phyloP scores from a whole-genome alignment of 139 green algal species.

The Closterium sp. region DNA sequence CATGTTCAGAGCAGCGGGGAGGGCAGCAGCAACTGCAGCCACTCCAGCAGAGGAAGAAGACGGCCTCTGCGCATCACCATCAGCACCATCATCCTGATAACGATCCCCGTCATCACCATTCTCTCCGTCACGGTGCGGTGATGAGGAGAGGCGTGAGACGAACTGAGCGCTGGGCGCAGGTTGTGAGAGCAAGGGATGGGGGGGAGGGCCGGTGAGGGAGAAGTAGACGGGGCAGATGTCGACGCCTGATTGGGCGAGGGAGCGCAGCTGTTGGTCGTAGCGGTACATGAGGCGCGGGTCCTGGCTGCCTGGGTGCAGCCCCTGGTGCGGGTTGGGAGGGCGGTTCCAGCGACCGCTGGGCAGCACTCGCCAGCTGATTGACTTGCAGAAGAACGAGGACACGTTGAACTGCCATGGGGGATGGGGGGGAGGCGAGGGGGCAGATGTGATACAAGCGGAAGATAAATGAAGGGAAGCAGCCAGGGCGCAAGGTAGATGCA shows the following conservation, averaged over 20 bases:
- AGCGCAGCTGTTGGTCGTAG: slow-evolving; percentile 14
- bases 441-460: too few species aligned
- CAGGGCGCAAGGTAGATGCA: too few species aligned
- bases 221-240: slow-evolving; percentile 1
- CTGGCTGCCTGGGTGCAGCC: slow-evolving; percentile 27
- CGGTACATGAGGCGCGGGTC: slow-evolving; percentile 14
- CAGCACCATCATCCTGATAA: background rate
- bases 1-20: background rate
- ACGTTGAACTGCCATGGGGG: slow-evolving; percentile 31
- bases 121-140: background rate
- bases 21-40: background rate
- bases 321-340: slow-evolving; percentile 33
- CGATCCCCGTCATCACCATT: background rate
- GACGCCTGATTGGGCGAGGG: background rate
- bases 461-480: too few species aligned
- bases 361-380: slow-evolving; percentile 28
- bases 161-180: background rate
- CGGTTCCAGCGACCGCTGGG: slow-evolving; percentile 19
- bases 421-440: too few species aligned
- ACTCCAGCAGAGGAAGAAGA: background rate
- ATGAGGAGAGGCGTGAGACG: background rate
- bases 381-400: slow-evolving; percentile 20
- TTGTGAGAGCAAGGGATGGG: background rate
- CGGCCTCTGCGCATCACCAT: background rate
- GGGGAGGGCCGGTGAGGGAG: background rate